These are phyloP conservation scores for Staphylotrichum tortipilum DNA, from an alignment of 495 filamentous ascomycete species.

Conservation along the genomic window DNA sequence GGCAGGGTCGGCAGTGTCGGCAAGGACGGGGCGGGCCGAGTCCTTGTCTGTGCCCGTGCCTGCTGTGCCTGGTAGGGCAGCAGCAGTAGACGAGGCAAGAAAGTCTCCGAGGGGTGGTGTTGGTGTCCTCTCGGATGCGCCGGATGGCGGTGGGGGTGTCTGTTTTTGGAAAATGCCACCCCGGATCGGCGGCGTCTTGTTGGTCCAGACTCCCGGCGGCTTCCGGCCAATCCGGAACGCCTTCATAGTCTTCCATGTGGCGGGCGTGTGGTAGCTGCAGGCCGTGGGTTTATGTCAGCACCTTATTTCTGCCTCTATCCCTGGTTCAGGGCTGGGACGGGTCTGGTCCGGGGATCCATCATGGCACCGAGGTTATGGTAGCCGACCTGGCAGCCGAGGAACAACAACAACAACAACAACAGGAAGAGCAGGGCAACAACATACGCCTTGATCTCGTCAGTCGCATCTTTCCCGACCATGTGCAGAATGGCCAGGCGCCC, in stretches of 20 bases:
- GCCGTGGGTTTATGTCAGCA: slow-evolving; percentile 18
- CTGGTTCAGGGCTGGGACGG: too few relatives aligned
- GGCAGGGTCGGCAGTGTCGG: too few relatives aligned
- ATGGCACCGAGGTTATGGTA: too few relatives aligned
- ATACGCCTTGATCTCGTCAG: slow-evolving; percentile 88
- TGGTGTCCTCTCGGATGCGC: too few relatives aligned
- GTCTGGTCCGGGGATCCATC: too few relatives aligned
- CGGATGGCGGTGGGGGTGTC: slow-evolving; percentile 5
- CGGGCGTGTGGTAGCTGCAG: slow-evolving; percentile 60
- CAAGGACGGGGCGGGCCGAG: too few relatives aligned
- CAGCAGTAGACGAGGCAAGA: too few relatives aligned
- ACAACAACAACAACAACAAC: too few relatives aligned
- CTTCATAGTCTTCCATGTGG: slow-evolving; percentile 60
- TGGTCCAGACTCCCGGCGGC: slow-evolving; percentile 70
- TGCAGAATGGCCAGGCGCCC: slow-evolving; percentile 87
- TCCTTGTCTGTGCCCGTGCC: too few relatives aligned
- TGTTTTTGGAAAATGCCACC: slow-evolving; percentile 50
- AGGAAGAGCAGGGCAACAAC: slow-evolving; percentile 26
- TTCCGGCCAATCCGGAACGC: slow-evolving; percentile 73
- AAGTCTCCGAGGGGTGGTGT: neutral
- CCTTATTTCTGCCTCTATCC: neutral
- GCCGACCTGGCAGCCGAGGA: too few relatives aligned
- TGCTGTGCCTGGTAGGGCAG: too few relatives aligned
- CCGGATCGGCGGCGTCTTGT: slow-evolving; percentile 87
- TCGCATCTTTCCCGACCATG: slow-evolving; percentile 94